These are phyloP conservation scores for Lactarius sp. DNA, from an alignment of 768 basidiomycete species.

Conservation along the genomic window DNA sequence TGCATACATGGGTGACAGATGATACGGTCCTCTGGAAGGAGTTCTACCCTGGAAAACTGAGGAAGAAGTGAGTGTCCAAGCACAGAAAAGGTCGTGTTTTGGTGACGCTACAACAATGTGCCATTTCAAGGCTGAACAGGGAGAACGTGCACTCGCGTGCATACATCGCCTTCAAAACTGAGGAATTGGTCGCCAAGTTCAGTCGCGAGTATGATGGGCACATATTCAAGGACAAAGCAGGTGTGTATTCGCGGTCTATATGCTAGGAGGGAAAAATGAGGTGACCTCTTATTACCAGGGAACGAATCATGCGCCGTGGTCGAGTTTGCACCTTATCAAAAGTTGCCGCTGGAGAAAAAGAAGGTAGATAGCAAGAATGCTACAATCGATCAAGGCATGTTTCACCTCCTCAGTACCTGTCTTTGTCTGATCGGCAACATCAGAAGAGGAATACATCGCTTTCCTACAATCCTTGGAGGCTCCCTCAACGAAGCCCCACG, in stretches of 20 bases:
- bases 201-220: constrained; percentile 88
- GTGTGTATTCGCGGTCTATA: constrained; percentile 39
- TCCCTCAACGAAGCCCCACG: constrained; percentile 41
- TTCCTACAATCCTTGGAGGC: constrained; percentile 72
- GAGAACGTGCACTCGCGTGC: constrained; percentile 85
- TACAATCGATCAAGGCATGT: constrained; percentile 83
- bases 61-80: constrained; percentile 50
- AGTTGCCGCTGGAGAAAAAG: constrained; percentile 66
- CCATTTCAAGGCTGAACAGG: constrained; percentile 57
- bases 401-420: neutral
- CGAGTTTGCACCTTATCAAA: constrained; percentile 92
- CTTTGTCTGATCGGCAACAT: neutral
- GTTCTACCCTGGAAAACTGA: constrained; percentile 63
- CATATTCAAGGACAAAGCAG: constrained; percentile 85
- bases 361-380: constrained; percentile 77
- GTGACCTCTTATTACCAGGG: constrained; percentile 42
- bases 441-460: constrained; percentile 80
- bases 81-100: neutral
- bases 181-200: constrained; percentile 67
- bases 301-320: constrained; percentile 85
- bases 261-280: neutral
- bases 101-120: neutral
- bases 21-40: constrained; percentile 64
- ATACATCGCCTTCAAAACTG: constrained; percentile 83
- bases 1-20: constrained; percentile 75